A percentile compares a stretch with the other conserved stretches of the same genome.
These are phyloP conservation scores for Meira nashicola DNA, from an alignment of 1,284 basidiomycete species.

Conservation along the genomic window DNA sequence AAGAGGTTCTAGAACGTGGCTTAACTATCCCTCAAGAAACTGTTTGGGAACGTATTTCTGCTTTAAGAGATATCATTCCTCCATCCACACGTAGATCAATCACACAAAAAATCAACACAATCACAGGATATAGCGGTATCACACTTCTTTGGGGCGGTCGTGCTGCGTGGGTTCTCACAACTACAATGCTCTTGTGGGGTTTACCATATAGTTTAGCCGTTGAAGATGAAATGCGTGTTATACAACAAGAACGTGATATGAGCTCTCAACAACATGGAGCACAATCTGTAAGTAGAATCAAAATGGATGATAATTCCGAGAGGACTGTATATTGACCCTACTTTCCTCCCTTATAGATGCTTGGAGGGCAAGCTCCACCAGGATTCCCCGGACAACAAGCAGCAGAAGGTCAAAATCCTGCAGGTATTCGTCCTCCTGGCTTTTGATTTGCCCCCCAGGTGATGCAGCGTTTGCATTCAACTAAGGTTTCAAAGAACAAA, in stretches of 20 bases:
- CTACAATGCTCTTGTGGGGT: conserved; percentile 84
- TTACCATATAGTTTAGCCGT: conserved; percentile 85
- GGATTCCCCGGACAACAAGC: conserved; percentile 13
- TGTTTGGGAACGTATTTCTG: conserved; percentile 79
- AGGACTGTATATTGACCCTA: background rate
- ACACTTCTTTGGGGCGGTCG: conserved; percentile 73
- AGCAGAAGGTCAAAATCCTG: conserved; percentile 22
- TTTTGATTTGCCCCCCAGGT: conserved; percentile 37
- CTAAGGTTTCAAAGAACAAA: no score
- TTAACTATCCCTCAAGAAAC: conserved; percentile 61
- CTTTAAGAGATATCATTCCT: conserved; percentile 90
- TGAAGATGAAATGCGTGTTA: conserved; percentile 91
- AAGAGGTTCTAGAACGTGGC: conserved; percentile 39
- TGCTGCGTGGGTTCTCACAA: conserved; percentile 89
- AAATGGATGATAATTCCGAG: background rate
- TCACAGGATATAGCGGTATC: conserved; percentile 60
- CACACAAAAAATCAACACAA: conserved; percentile 62
- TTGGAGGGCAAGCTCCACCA: conserved; percentile 16
- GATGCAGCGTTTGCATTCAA: no score
- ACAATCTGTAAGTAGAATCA: conserved; percentile 66
- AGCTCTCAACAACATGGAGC: conserved; percentile 85
- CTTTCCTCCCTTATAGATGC: conserved; percentile 16
- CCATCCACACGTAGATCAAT: conserved; percentile 79
- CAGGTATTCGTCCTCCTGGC: conserved; percentile 42
- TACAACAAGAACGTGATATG: conserved; percentile 91